phyloP scores from a whole-genome alignment of 805 yeast genomes.

The Candida succiphila region DNA sequence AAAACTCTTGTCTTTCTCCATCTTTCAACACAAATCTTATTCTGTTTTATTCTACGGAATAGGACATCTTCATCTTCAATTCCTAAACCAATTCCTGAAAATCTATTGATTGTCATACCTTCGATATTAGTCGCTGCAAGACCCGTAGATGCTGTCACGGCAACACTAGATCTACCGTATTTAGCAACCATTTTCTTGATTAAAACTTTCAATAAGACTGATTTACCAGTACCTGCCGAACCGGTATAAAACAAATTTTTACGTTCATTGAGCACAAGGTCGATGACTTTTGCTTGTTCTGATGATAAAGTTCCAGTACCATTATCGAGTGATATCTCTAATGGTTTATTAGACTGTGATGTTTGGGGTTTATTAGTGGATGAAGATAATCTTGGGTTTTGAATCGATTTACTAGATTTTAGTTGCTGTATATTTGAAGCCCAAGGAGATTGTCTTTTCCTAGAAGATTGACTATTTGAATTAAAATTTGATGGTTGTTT shows the following conservation, averaged over 20 bases:
- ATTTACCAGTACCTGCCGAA: constrained; percentile 84
- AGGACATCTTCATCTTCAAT: constrained; percentile 36
- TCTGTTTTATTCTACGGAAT: constrained; percentile 37
- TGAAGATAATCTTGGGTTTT: not conserved
- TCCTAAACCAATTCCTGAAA: constrained; percentile 81
- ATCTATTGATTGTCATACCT: constrained; percentile 80
- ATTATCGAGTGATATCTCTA: too few species aligned
- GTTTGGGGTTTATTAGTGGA: too few species aligned
- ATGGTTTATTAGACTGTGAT: too few species aligned
- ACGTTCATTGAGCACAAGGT: constrained; percentile 38
- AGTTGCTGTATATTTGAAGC: constrained; percentile 1
- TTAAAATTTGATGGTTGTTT: too few species aligned
- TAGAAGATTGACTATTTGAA: not conserved
- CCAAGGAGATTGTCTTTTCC: constrained; percentile 1
- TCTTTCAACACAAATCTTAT: constrained; percentile 29
- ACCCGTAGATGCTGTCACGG: constrained; percentile 93
- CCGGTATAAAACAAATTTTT: constrained; percentile 68
- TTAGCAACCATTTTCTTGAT: constrained; percentile 40
- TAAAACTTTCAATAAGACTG: constrained; percentile 54
- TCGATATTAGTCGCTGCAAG: constrained; percentile 92
- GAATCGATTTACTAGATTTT: constrained; percentile 2
- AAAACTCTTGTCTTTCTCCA: constrained; percentile 69
- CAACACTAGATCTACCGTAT: constrained; percentile 44
- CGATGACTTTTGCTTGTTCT: constrained; percentile 40
- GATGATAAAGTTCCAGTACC: too few species aligned